Conservation (phyloP, 2,329 filamentous ascomycete genomes). For the Sporothrix variecibatus region DNA sequence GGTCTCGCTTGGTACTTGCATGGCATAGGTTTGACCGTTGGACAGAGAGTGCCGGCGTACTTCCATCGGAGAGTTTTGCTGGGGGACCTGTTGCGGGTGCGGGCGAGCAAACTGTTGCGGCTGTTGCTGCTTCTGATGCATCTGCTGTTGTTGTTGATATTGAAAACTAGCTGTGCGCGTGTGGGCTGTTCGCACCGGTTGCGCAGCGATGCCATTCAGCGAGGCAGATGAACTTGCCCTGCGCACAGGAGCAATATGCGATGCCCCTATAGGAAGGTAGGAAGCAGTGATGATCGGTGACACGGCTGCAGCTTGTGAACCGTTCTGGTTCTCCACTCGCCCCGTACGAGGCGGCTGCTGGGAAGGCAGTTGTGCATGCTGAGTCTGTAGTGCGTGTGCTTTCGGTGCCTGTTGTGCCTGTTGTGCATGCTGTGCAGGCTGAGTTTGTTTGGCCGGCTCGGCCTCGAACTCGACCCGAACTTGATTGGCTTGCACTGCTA, state of each 20-base stretch:
- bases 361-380: neutral
- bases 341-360: neutral
- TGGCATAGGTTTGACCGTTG: neutral
- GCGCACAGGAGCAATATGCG: neutral
- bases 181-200: neutral
- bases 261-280: neutral
- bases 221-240: neutral
- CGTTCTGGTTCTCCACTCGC: neutral
- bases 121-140: neutral
- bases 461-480: neutral
- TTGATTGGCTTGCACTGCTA: neutral
- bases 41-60: neutral
- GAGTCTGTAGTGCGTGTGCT: neutral
- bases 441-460: neutral
- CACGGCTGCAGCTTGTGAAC: neutral
- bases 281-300: neutral
- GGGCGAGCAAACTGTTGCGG: neutral
- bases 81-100: neutral
- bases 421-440: neutral
- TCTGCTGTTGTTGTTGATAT: neutral
- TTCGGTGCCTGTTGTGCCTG: neutral
- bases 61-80: neutral
- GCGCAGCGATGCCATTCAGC: neutral
- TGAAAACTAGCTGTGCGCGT: conserved; percentile 6
- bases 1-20: neutral